Conservation (phyloP, 495 filamentous ascomycete species). For the Schizothecium vesticola region DNA sequence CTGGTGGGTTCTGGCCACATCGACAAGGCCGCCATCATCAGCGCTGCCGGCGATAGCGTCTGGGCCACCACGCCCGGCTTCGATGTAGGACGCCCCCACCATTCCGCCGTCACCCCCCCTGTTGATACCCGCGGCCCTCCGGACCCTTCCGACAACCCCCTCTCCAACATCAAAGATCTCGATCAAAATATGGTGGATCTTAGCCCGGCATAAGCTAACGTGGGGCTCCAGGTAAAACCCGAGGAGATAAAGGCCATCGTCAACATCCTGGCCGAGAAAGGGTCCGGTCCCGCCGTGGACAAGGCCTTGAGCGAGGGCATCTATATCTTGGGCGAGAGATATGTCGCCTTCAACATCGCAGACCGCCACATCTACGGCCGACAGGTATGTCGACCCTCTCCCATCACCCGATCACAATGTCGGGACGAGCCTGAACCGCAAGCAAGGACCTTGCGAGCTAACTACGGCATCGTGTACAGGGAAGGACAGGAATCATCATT, state of each 20-base stretch:
- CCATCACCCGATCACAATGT: not conserved
- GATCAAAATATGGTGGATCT: not conserved
- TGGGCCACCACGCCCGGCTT: slow-evolving; percentile 74
- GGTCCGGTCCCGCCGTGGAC: slow-evolving; percentile 40
- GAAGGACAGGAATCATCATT: slow-evolving; percentile 71
- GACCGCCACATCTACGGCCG: slow-evolving; percentile 78
- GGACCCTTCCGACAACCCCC: not conserved
- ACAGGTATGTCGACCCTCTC: slow-evolving; percentile 53
- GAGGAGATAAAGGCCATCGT: slow-evolving; percentile 55
- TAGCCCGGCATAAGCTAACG: not conserved
- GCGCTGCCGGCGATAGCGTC: slow-evolving; percentile 68
- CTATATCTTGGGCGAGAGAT: slow-evolving; percentile 63
- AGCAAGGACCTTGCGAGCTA: not conserved
- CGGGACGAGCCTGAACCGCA: not conserved
- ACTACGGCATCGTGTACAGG: slow-evolving; percentile 43
- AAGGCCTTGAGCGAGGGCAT: slow-evolving; percentile 56
- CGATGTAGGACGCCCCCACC: slow-evolving; percentile 50
- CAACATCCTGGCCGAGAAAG: slow-evolving; percentile 35
- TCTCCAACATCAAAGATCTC: not conserved
- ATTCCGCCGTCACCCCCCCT: not conserved
- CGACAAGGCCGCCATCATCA: slow-evolving; percentile 85
- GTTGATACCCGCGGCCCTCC: not conserved
- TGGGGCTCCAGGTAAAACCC: slow-evolving; percentile 44
- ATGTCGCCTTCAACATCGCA: slow-evolving; percentile 65
- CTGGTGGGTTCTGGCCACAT: slow-evolving; percentile 78